Base-by-base conservation (phyloP, 2,329 filamentous ascomycete genomes). In the Pyricularia sp. region DNA sequence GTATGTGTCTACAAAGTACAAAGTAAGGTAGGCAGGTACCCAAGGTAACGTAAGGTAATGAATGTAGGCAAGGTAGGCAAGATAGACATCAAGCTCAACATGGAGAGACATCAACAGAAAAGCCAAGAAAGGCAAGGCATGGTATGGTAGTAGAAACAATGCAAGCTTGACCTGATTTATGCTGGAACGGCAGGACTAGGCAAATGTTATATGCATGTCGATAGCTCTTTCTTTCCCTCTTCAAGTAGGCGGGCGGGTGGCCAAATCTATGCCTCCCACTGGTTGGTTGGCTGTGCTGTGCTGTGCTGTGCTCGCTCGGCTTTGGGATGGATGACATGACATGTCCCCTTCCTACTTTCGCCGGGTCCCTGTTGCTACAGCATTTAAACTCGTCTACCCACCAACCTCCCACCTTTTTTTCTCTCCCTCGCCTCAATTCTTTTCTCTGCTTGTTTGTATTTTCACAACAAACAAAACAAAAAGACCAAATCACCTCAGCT, bases 391-490 rank as follows among this genome's bases (percentile, higher is more conserved):
- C 59, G 59, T 20, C 59, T 64, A 42, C n/a, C 58, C 31, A 12
- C 66, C 68, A 20, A 33, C 33, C 42, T 33, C 63, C 42, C 42
- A 33, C 26, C 25, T 55, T 33, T 68, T 36, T 36, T 67, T 68
- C 17, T 31, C 58, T 63, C 36, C 66, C 65, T 66, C 66, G 25
- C 55, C 67, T 63, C 63, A 36, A 59, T 61, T 26, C 66, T 42
- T 33, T 36, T 64, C 28, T 36, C 31, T 23, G 36, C 50, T 17
- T 58, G 64, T 28, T 17, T 58, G 64, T 28, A 23, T 26, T 66
- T 11, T 17, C 68, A 67, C 66, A 58, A 30, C 66, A 68, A 50
- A 61, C 31, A 25, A 66, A 65, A 69, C 26, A 68, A 11, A 9
- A 10, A 63, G 50, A 20, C 17, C 42, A 25, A 42, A 67, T 12